A percentile compares a stretch with the other conserved stretches of the same genome.
Evolutionary conservation across 2,329 filamentous ascomycete species (phyloP).

Genomic region (Colletotrichum sansevieriae): DNA sequence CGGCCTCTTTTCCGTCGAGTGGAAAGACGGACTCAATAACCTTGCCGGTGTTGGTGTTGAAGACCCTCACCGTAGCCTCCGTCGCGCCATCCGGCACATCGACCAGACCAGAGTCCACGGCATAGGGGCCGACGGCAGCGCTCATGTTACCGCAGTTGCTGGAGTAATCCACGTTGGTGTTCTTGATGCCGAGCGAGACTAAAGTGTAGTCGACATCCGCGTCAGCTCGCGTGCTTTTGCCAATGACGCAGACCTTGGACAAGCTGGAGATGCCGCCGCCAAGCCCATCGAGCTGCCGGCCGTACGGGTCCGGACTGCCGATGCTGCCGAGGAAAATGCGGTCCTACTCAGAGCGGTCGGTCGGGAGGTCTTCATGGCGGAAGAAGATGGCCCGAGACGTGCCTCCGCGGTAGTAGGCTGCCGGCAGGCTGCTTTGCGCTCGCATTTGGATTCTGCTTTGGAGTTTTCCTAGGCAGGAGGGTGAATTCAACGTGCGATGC

Average conservation of each 20-base stretch:
- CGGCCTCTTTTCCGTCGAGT: constrained; percentile 61
- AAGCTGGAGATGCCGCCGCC: constrained; percentile 77
- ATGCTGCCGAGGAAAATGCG: constrained; percentile 70
- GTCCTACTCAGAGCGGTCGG: constrained; percentile 59
- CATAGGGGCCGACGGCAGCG: constrained; percentile 74
- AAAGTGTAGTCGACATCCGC: constrained; percentile 80
- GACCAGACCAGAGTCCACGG: constrained; percentile 67
- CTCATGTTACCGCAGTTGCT: constrained; percentile 85
- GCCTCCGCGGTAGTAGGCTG: constrained; percentile 75
- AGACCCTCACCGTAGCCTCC: constrained; percentile 67
- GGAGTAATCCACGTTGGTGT: constrained; percentile 72
- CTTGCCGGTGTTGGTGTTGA: constrained; percentile 80
- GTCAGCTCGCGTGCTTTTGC: constrained; percentile 59
- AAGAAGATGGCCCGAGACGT: constrained; percentile 78
- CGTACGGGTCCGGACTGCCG: constrained; percentile 75
- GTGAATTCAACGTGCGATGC: not conserved
- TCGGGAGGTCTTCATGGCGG: constrained; percentile 64
- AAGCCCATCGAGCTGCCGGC: constrained; percentile 79
- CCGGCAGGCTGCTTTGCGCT: constrained; percentile 53
- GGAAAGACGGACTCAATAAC: constrained; percentile 70
- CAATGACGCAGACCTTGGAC: constrained; percentile 78
- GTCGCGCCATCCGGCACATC: constrained; percentile 41
- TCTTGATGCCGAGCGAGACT: constrained; percentile 74
- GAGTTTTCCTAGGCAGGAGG: not conserved
- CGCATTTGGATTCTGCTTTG: not conserved